Percentiles rank a stretch among this genome's conserved stretches.
Evolutionary conservation across 352 stramenopile genomes (phyloP).

Genomic region (Phytophthora quininea): DNA sequence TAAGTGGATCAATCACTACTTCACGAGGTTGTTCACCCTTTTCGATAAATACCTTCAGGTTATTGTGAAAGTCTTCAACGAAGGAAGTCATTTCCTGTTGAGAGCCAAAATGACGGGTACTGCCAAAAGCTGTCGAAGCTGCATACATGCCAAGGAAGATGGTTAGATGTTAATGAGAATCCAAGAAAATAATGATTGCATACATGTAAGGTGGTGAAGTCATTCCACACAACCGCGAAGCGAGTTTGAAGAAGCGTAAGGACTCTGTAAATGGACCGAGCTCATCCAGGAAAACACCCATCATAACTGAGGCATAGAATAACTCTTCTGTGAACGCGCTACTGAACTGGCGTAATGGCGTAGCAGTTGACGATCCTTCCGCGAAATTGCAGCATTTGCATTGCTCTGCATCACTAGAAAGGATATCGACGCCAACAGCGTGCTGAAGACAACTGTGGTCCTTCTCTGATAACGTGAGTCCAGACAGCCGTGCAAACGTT

Average conservation of each 20-base stretch:
- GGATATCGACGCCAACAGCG: neutral
- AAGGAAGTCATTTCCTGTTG: constrained; percentile 30
- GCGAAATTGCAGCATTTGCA: constrained; percentile 8
- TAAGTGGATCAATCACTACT: constrained; percentile 25
- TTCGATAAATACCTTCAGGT: constrained; percentile 16
- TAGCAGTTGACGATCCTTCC: neutral
- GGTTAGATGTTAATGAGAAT: neutral
- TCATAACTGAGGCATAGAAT: constrained; percentile 51
- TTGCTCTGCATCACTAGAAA: constrained; percentile 5
- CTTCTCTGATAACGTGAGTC: constrained; percentile 21
- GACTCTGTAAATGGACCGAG: constrained; percentile 55
- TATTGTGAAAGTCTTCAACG: constrained; percentile 10
- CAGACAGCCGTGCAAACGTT: constrained; percentile 24
- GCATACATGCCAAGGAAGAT: neutral
- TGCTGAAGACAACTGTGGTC: constrained; percentile 31
- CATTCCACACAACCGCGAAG: constrained; percentile 38
- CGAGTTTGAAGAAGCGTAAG: constrained; percentile 45
- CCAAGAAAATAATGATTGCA: neutral
- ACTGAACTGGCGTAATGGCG: constrained; percentile 25
- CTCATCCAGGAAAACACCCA: constrained; percentile 77
- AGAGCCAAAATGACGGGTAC: constrained; percentile 36
- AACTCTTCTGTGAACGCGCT: constrained; percentile 53
- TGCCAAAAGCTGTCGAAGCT: constrained; percentile 35
- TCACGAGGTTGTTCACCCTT: constrained; percentile 14
- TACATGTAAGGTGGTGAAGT: constrained; percentile 49